phyloP scores from a whole-genome alignment of 768 basidiomycete species.

The Harrya chromipes region DNA sequence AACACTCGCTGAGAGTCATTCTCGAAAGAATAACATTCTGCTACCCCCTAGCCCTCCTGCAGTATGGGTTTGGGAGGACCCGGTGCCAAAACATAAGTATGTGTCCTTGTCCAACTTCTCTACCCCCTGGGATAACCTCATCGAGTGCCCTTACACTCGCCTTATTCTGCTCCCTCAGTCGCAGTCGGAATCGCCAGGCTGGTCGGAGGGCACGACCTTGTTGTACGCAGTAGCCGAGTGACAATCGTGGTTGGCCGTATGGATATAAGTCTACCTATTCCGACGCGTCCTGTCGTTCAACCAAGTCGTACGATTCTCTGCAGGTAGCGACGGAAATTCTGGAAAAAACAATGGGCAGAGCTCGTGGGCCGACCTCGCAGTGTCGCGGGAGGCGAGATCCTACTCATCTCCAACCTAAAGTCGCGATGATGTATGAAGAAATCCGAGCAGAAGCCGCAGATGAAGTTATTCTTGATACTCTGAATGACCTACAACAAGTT shows the following conservation, averaged over 20 bases:
- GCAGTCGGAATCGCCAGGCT: background rate
- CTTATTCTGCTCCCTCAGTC: too few species aligned
- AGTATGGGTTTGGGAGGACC: slow-evolving; percentile 13
- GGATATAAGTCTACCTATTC: background rate
- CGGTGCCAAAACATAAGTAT: slow-evolving; percentile 10
- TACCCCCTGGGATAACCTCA: too few species aligned
- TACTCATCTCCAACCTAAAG: slow-evolving; percentile 51
- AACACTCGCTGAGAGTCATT: background rate
- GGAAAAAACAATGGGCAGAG: slow-evolving; percentile 53
- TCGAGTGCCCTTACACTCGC: background rate
- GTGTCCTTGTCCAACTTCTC: background rate
- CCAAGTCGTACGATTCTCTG: slow-evolving; percentile 32
- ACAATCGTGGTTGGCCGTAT: background rate
- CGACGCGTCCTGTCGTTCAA: background rate
- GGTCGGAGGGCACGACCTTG: background rate
- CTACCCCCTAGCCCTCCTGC: slow-evolving; percentile 22
- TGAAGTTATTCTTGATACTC: slow-evolving; percentile 15
- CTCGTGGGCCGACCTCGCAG: slow-evolving; percentile 47
- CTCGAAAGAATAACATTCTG: background rate
- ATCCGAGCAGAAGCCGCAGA: slow-evolving; percentile 37
- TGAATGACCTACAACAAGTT: slow-evolving; percentile 14
- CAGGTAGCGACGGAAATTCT: slow-evolving; percentile 56
- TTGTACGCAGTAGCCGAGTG: slow-evolving; percentile 19
- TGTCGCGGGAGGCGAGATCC: slow-evolving; percentile 52
- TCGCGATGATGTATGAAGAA: slow-evolving; percentile 42